These are phyloP conservation scores for Nitzschia putrida DNA, from an alignment of 108 stramenopile genomes.

Conservation along the genomic window DNA sequence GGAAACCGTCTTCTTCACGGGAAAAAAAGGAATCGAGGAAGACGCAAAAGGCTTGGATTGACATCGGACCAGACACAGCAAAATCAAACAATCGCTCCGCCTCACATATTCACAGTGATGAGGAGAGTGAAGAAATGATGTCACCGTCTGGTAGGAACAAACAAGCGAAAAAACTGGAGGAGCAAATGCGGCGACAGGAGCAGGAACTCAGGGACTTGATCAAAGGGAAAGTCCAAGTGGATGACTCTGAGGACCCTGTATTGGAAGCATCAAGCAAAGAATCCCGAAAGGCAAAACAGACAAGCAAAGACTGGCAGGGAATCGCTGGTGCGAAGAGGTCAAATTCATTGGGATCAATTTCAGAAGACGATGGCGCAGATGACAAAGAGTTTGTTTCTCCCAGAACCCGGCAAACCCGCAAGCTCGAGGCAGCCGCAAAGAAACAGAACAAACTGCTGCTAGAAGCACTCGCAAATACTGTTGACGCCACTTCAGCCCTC, in stretches of 20 bases:
- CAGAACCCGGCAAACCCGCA: neutral
- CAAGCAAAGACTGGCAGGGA: slow-evolving; percentile 8
- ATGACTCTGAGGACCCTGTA: too few relatives aligned
- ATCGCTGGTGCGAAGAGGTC: neutral
- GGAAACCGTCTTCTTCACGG: neutral
- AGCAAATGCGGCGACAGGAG: neutral
- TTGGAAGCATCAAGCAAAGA: too few relatives aligned
- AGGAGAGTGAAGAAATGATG: too few relatives aligned
- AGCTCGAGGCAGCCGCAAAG: neutral
- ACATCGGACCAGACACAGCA: neutral
- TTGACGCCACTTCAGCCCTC: neutral
- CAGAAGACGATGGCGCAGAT: neutral
- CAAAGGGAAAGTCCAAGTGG: too few relatives aligned
- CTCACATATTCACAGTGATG: too few relatives aligned
- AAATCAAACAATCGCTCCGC: neutral
- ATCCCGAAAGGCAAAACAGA: neutral
- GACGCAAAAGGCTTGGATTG: slow-evolving; percentile 9
- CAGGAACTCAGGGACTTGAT: too few relatives aligned
- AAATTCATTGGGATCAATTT: neutral
- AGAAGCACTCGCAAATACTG: neutral
- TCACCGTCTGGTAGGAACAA: too few relatives aligned
- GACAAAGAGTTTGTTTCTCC: neutral
- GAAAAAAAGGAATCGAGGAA: slow-evolving; percentile 1
- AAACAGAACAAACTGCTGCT: neutral
- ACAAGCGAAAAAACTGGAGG: neutral